Base-by-base conservation (phyloP, 2,329 filamentous ascomycete species). In the Colletotrichum lentis region DNA sequence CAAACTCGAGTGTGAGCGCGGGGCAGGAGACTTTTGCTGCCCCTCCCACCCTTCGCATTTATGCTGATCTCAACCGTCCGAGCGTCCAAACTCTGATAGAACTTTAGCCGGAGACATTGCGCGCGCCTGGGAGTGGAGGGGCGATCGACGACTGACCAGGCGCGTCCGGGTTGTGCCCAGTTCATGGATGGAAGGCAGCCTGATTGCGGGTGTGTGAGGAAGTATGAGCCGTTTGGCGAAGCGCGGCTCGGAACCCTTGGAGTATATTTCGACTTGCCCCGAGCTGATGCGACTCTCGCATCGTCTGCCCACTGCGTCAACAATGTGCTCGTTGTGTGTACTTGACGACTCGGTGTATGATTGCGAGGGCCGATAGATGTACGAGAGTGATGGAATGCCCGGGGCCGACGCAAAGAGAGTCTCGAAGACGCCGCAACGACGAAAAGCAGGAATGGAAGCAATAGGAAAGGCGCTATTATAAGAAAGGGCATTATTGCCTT, bases 1-100 rank as follows among this genome's bases (percentile, higher is more conserved):
- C 64, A n/a, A 43, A n/a, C 27, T 20, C n/a, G 37, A 57, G 59
- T 63, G 44, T 63, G 64, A 63, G 59, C 43, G 59, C 63, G 10
- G 24, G 20, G 58, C 22, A 35, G 35, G 62, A 35, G 22, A 55
- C 27, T 46, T 18, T 54, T 43, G 49, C 43, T 43, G 37, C 35
- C n/a, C 35, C 49, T 37, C 31, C 37, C 16, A 12, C 22, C 52
- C 37, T 20, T 56, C 50, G 24, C 52, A 22, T 55, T 31, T 20
- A 14, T 35, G 64, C 64, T 46, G 64, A 57, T 67, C 64, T 44
- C 37, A 27, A 52, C 39, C 44, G 59, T 67, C 64, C 59, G 64
- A 67, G 64, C 60, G 60, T 37, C 46, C 18, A 64, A 37, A 64
- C 22, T 41, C 27, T 63, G 59, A 64, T 46, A 52, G 44, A 37